Evolutionary conservation across 768 basidiomycete genomes (phyloP).

Genomic region (Psilocybe sp.): DNA sequence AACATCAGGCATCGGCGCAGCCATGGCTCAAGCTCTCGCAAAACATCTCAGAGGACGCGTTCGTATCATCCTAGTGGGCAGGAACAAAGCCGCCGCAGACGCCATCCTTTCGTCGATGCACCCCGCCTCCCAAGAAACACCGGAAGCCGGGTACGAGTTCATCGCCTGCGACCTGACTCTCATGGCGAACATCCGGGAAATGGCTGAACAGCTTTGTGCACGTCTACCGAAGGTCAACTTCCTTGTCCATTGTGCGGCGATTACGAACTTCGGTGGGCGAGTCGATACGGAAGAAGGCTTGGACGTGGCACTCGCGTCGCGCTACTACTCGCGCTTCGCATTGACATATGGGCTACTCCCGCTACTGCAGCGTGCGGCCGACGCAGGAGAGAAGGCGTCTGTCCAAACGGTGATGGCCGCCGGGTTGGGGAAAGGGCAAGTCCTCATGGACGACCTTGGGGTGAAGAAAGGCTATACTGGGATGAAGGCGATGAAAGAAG

Average conservation of each 20-base stretch:
- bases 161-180: constrained; percentile 36
- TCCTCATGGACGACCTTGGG: constrained; percentile 33
- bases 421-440: constrained; percentile 9
- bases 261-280: constrained; percentile 24
- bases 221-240: constrained; percentile 38
- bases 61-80: constrained; percentile 41
- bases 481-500: constrained; percentile 19
- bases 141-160: constrained; percentile 28
- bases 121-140: constrained; percentile 10
- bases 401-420: constrained; percentile 31
- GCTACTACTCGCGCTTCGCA: constrained; percentile 36
- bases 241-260: constrained; percentile 31
- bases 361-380: constrained; percentile 27
- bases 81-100: constrained; percentile 35
- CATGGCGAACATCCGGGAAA: constrained; percentile 35
- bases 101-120: constrained; percentile 29
- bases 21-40: constrained; percentile 33
- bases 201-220: constrained; percentile 23
- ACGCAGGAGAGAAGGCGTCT: constrained; percentile 32
- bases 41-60: constrained; percentile 34
- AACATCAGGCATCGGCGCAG: constrained; percentile 31
- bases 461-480: constrained; percentile 32
- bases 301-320: constrained; percentile 32
- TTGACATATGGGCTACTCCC: constrained; percentile 34
- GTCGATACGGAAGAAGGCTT: constrained; percentile 37